These are phyloP conservation scores for Microcyclospora pomicola DNA, from an alignment of 2,329 filamentous ascomycete genomes.

Conservation along the genomic window DNA sequence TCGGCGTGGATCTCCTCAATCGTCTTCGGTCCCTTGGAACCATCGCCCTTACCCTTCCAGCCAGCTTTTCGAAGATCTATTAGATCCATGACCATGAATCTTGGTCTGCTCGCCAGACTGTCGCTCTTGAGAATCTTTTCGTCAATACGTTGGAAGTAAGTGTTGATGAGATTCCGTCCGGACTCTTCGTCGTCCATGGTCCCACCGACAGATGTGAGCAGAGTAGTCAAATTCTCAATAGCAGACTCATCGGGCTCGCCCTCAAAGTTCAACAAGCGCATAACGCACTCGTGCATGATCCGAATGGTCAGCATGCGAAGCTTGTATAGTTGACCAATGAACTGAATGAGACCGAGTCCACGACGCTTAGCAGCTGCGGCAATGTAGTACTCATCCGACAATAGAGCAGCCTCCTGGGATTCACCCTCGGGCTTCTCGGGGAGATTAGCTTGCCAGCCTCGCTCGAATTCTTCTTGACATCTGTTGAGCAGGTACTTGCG, in stretches of 20 bases:
- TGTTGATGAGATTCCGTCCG: constrained; percentile 75
- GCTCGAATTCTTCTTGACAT: constrained; percentile 97
- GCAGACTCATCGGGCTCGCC: constrained; percentile 88
- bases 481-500: constrained; percentile 96
- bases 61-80: constrained; percentile 63
- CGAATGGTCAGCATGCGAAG: constrained; percentile 95
- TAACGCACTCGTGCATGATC: constrained; percentile 99
- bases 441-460: constrained; percentile 85
- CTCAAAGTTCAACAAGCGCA: constrained; percentile 91
- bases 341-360: constrained; percentile 94
- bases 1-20: constrained; percentile 81
- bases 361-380: constrained; percentile 90
- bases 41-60: constrained; percentile 86
- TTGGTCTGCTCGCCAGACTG: constrained; percentile 65
- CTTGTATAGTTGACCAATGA: constrained; percentile 98
- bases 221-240: constrained; percentile 86
- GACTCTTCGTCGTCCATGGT: constrained; percentile 70
- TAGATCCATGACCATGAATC: constrained; percentile 95
- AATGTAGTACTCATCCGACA: constrained; percentile 93
- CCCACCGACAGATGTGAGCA: constrained; percentile 79
- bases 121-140: constrained; percentile 66
- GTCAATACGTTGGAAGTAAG: constrained; percentile 83
- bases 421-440: constrained; percentile 63
- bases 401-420: constrained; percentile 58
- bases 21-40: constrained; percentile 95